A percentile compares a stretch with the other conserved stretches of the same genome.
Conservation (phyloP, 2,329 filamentous ascomycete genomes). For the Seiridium unicorne region DNA sequence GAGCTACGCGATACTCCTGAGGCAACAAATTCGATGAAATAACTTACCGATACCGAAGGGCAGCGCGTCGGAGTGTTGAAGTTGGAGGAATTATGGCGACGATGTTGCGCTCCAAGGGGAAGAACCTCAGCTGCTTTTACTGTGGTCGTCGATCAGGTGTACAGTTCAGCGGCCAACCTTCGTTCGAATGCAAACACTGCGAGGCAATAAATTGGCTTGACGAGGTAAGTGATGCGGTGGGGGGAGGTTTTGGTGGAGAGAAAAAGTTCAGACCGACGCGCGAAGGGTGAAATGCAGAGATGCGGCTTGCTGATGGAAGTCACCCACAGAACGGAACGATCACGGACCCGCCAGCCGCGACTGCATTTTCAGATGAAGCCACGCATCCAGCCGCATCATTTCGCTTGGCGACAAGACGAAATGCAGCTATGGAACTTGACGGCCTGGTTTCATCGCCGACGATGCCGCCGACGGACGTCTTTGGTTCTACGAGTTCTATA, state of each 20-base stretch:
- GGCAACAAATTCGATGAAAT: neutral
- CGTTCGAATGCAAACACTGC: conserved; percentile 75
- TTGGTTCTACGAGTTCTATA: conserved; percentile 31
- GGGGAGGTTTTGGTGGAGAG: neutral
- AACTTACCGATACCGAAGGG: neutral
- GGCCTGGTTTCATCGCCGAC: neutral
- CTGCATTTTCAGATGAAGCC: conserved; percentile 42
- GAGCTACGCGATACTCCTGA: no score
- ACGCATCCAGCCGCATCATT: conserved; percentile 27
- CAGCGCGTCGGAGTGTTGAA: neutral
- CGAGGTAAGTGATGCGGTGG: conserved; percentile 54
- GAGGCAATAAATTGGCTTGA: conserved; percentile 89
- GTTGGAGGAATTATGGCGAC: conserved; percentile 11
- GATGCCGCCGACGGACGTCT: neutral
- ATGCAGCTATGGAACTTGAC: neutral
- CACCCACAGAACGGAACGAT: conserved; percentile 74
- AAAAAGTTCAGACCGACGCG: neutral
- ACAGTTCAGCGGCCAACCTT: conserved; percentile 55
- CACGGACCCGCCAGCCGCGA: conserved; percentile 74
- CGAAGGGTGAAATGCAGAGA: neutral
- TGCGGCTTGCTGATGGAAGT: conserved; percentile 10
- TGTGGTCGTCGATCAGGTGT: conserved; percentile 69
- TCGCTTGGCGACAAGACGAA: conserved; percentile 30
- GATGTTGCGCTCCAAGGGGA: conserved; percentile 25
- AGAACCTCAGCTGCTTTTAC: conserved; percentile 72